phyloP scores from a whole-genome alignment of 139 green algal species.

The Marvania coccoides region DNA sequence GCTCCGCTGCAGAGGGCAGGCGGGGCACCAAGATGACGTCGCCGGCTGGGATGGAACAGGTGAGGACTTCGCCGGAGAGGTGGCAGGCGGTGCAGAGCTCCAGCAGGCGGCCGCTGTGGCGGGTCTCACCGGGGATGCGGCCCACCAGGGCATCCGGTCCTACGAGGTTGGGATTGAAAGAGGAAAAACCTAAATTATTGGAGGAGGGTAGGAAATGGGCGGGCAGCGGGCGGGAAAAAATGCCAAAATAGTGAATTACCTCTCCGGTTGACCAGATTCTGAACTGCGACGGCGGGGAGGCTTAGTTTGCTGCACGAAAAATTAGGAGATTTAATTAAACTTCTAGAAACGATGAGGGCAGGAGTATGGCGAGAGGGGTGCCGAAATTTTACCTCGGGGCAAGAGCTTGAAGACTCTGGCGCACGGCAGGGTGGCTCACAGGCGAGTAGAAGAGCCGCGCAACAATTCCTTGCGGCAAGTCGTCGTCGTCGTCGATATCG shows the following conservation, averaged over 20 bases:
- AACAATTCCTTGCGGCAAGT: conserved; percentile 1
- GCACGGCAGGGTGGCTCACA: conserved; percentile 5
- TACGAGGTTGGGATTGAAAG: not conserved
- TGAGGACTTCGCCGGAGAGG: conserved; percentile 13
- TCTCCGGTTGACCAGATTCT: conserved; percentile 28
- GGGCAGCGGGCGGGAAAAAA: not conserved
- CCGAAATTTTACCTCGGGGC: not conserved
- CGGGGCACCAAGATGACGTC: conserved; percentile 32
- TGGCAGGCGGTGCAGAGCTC: conserved; percentile 21
- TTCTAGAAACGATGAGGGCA: not conserved
- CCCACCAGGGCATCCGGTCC: conserved; percentile 30
- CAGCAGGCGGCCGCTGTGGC: conserved; percentile 15
- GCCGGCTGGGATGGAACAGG: not conserved
- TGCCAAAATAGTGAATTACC: not conserved
- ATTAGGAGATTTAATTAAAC: not conserved
- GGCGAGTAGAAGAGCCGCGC: conserved; percentile 7
- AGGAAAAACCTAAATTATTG: not conserved
- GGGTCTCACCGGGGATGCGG: conserved; percentile 21
- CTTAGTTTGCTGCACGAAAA: conserved; percentile 14
- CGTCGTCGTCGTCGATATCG: not conserved
- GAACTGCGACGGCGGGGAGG: conserved; percentile 18
- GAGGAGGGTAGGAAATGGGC: not conserved
- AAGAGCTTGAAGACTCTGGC: conserved; percentile 9
- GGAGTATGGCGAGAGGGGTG: not conserved
- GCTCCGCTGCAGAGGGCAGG: conserved; percentile 5